These are phyloP conservation scores for Euphorbia schlechtendalii DNA, from an alignment of 441 rosid species.

Conservation along the genomic window DNA sequence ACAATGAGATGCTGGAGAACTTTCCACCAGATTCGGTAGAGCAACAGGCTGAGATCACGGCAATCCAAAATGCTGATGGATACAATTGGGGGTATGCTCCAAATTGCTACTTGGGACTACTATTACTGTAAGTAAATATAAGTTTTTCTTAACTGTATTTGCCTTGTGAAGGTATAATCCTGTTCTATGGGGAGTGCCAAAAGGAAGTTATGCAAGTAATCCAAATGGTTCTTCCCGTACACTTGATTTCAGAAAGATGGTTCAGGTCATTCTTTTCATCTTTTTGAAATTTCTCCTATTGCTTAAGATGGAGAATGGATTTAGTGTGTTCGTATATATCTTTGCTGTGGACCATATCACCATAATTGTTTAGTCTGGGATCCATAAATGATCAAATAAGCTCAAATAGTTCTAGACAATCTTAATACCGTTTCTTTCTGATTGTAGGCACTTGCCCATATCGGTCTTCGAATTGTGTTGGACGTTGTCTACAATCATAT, in stretches of 20 bases:
- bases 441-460: slow-evolving; percentile 58
- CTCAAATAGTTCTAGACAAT: slow-evolving; percentile 3
- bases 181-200: slow-evolving; percentile 94
- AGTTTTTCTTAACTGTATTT: slow-evolving; percentile 20
- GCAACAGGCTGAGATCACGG: slow-evolving; percentile 73
- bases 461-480: slow-evolving; percentile 72
- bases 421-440: slow-evolving; percentile 18
- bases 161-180: slow-evolving; percentile 73
- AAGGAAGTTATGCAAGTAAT: slow-evolving; percentile 94
- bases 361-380: slow-evolving; percentile 11
- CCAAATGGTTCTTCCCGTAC: slow-evolving; percentile 70
- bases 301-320: not conserved
- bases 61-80: slow-evolving; percentile 70
- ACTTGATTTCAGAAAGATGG: slow-evolving; percentile 86
- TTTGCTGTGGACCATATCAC: slow-evolving; percentile 8
- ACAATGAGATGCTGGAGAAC: slow-evolving; percentile 52
- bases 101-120: slow-evolving; percentile 9
- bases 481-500: slow-evolving; percentile 97
- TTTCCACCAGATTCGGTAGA: slow-evolving; percentile 77
- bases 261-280: slow-evolving; percentile 50
- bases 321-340: not conserved
- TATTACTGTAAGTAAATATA: slow-evolving; percentile 17
- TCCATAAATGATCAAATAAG: not conserved
- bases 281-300: slow-evolving; percentile 1
- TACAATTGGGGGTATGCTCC: slow-evolving; percentile 94